Percentiles rank a stretch among this genome's conserved stretches.
phyloP scores from a whole-genome alignment of 371 early-diverging fungal genomes.

The Thermomucor indicae-seudaticae region DNA sequence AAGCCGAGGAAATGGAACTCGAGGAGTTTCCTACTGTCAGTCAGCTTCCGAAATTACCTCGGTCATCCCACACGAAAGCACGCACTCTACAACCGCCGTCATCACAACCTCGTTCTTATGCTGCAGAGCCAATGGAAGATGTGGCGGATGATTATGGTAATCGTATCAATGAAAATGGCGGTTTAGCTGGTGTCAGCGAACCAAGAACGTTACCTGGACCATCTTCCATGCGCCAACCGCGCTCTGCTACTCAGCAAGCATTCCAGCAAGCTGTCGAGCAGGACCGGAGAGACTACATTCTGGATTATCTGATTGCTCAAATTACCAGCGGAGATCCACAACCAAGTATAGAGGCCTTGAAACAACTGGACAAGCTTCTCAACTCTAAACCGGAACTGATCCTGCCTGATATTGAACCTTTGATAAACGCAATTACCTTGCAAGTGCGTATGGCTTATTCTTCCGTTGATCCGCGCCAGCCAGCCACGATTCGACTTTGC shows the following conservation, averaged over 20 bases:
- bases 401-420: constrained; percentile 57
- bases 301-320: constrained; percentile 73
- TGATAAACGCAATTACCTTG: constrained; percentile 73
- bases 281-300: constrained; percentile 32
- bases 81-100: constrained; percentile 17
- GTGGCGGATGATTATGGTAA: constrained; percentile 35
- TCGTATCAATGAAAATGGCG: constrained; percentile 11
- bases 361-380: constrained; percentile 70
- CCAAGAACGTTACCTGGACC: constrained; percentile 11
- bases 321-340: constrained; percentile 70
- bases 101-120: constrained; percentile 15
- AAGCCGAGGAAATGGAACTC: constrained; percentile 37
- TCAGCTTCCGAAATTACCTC: constrained; percentile 21
- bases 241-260: constrained; percentile 14
- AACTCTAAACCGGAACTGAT: constrained; percentile 50
- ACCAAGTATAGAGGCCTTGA: constrained; percentile 76
- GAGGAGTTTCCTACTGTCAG: constrained; percentile 35
- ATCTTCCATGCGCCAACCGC: constrained; percentile 19
- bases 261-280: constrained; percentile 17
- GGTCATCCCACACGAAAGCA: constrained; percentile 28
- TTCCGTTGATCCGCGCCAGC: constrained; percentile 46
- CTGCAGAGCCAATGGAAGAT: constrained; percentile 51
- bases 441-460: constrained; percentile 79
- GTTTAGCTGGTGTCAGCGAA: constrained; percentile 11
- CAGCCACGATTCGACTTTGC: constrained; percentile 56